Base-by-base conservation (phyloP, 768 basidiomycete genomes). In the Lactarius pseudohatsudake region DNA sequence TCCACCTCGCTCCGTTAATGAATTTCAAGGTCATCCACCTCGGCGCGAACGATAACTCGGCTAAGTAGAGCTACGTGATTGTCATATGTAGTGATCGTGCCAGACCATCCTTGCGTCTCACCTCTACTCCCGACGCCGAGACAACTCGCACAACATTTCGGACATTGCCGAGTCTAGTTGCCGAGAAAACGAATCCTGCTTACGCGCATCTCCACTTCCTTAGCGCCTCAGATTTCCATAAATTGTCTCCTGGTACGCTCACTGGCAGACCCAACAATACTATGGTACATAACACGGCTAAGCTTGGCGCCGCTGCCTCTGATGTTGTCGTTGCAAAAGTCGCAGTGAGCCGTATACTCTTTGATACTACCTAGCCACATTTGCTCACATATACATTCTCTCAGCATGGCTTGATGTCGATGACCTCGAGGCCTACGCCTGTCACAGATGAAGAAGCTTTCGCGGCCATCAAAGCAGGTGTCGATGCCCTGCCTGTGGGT, bases 371-470 rank as follows among this genome's bases (percentile, higher is more conserved):
- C 13, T 15, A 7, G 16, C 7, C 20, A 59, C 30, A 4, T 18
- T 60, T 5, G 50, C 50, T 53, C 50, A 26, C 53, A 22, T 11
- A 11, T 22, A 53, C 7, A n/a, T 30, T 10, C 38, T 28, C 47
- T 77, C 76, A 81, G 84, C 71, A 70, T 40, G 85, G 86, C 0
- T 76, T 86, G 58, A 84, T 86, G 84, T 76, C 80, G 72, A 82
- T 87, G 79, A 88, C 84, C 77, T 83, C 79, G 85, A 81, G 70
- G n/a, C 76, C 81, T 18, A 74, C 71, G n/a, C 78, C 80, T 13
- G 75, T 81, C 45, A 75, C 84, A 1, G 87, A 90, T 65, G 86
- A 86, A 64, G 79, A 84, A 43, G 83, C 83, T 18, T 88, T 90
- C 67, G 84, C 81, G 40, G 78, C 85, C 5, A 87, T 90, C 77